Conservation (phyloP, 148 eudicot genomes). For the Rhododendron ferrugineum region DNA sequence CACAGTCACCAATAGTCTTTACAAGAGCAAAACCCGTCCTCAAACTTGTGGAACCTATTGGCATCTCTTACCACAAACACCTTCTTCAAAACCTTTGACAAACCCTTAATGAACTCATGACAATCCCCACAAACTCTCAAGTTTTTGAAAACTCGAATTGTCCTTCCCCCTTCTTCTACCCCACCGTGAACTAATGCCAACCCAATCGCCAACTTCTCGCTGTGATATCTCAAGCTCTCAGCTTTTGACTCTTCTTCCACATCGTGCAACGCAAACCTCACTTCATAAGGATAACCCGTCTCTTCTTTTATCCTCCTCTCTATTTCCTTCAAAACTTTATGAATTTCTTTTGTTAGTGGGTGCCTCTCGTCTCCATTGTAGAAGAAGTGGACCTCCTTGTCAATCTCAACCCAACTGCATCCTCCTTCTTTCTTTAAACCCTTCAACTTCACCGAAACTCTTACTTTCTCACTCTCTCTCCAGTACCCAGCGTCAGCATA, state of each 20-base stretch:
- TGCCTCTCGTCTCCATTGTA: constrained; percentile 70
- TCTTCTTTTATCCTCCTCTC: constrained; percentile 67
- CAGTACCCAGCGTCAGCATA: constrained; percentile 71
- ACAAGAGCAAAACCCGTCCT: constrained; percentile 68
- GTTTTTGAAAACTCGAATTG: constrained; percentile 61
- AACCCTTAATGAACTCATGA: constrained; percentile 71
- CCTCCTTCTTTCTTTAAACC: constrained; percentile 81
- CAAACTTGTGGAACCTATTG: constrained; percentile 71
- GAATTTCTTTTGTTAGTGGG: constrained; percentile 45
- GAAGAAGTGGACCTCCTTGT: constrained; percentile 62
- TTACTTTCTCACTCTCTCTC: constrained; percentile 63
- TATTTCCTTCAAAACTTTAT: constrained; percentile 40
- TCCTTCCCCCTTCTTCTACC: constrained; percentile 26
- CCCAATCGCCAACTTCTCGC: constrained; percentile 77
- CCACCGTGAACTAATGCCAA: constrained; percentile 48
- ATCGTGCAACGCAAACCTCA: constrained; percentile 58
- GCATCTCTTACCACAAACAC: constrained; percentile 77
- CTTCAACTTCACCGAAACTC: constrained; percentile 45
- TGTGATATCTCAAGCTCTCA: constrained; percentile 67
- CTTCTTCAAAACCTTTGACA: constrained; percentile 56
- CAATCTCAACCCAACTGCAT: constrained; percentile 75
- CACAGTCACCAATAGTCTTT: constrained; percentile 61
- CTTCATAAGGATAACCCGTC: constrained; percentile 55
- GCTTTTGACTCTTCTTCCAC: constrained; percentile 75
- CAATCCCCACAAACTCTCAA: constrained; percentile 84